Evolutionary conservation across 805 yeast genomes (phyloP).

Genomic region (Schizosaccharomyces japonicus): DNA sequence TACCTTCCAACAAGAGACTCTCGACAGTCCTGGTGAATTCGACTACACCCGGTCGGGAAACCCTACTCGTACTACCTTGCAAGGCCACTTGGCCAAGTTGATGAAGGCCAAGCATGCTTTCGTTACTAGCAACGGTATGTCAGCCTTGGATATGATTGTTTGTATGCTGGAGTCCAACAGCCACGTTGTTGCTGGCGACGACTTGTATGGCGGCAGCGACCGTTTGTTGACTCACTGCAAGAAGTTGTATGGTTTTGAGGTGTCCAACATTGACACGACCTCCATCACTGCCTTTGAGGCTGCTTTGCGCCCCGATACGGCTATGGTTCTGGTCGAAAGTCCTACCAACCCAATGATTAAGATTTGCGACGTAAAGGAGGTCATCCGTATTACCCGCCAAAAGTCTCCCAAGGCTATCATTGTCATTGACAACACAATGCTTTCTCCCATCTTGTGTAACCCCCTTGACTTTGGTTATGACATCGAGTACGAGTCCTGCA

Average conservation of each 20-base stretch:
- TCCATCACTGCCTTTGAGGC: conserved; percentile 34
- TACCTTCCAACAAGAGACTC: conserved; percentile 65
- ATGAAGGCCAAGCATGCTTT: conserved; percentile 56
- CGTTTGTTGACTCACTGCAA: conserved; percentile 53
- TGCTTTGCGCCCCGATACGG: conserved; percentile 33
- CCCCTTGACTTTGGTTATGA: conserved; percentile 76
- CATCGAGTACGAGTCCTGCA: conserved; percentile 80
- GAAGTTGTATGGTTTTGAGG: conserved; percentile 37
- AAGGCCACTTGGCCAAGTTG: conserved; percentile 50
- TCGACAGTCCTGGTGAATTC: conserved; percentile 55
- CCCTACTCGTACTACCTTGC: conserved; percentile 68
- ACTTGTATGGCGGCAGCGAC: conserved; percentile 82
- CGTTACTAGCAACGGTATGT: conserved; percentile 84
- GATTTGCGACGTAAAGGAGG: conserved; percentile 53
- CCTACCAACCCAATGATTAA: conserved; percentile 88
- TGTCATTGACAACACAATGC: conserved; percentile 89
- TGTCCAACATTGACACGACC: conserved; percentile 65
- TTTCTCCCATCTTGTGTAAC: conserved; percentile 69
- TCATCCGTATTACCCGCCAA: conserved; percentile 41
- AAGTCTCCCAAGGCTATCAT: conserved; percentile 44
- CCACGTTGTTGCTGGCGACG: conserved; percentile 83
- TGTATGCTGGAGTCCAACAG: conserved; percentile 58
- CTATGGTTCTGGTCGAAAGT: conserved; percentile 61
- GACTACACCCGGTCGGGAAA: conserved; percentile 83
- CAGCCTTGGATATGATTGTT: conserved; percentile 66